These are phyloP conservation scores for Poa pratensis DNA, from an alignment of 176 grass and related monocot genomes.

Conservation along the genomic window DNA sequence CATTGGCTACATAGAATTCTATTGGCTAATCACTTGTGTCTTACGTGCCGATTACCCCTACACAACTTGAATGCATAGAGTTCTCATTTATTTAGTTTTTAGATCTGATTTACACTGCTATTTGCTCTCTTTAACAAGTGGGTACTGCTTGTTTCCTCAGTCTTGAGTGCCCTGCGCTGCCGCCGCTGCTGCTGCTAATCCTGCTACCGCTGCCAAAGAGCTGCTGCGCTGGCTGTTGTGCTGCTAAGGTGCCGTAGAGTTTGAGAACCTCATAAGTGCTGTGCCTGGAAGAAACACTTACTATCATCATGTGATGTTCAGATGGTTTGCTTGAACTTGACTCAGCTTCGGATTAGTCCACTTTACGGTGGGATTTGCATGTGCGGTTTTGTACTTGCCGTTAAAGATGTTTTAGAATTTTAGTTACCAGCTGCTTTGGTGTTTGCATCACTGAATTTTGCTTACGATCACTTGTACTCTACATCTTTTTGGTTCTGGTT, in stretches of 20 bases:
- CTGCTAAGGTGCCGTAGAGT: slow-evolving; percentile 55
- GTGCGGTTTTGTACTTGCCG: slow-evolving; percentile 27
- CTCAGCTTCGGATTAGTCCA: not conserved
- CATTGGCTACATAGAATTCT: not conserved
- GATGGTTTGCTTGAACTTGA: slow-evolving; percentile 37
- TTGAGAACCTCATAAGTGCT: slow-evolving; percentile 37
- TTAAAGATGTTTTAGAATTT: slow-evolving; percentile 26
- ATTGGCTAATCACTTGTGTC: not conserved
- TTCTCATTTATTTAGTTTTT: slow-evolving; percentile 15
- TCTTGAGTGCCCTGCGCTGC: slow-evolving; percentile 38
- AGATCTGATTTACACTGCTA: slow-evolving; percentile 26
- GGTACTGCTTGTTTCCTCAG: slow-evolving; percentile 64
- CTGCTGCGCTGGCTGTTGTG: slow-evolving; percentile 53
- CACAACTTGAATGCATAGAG: slow-evolving; percentile 16
- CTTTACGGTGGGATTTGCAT: not conserved
- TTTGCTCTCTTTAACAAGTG: slow-evolving; percentile 56
- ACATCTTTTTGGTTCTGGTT: not conserved
- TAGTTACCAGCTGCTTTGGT: not conserved
- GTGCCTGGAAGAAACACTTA: slow-evolving; percentile 33
- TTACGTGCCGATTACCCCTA: not conserved
- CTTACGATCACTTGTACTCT: not conserved
- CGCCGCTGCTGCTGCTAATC: slow-evolving; percentile 51
- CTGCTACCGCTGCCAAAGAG: slow-evolving; percentile 59
- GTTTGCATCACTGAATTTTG: not conserved
- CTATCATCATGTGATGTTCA: slow-evolving; percentile 24